These are phyloP conservation scores for Tuber magnatum DNA, from an alignment of 495 filamentous ascomycete genomes.

Conservation along the genomic window DNA sequence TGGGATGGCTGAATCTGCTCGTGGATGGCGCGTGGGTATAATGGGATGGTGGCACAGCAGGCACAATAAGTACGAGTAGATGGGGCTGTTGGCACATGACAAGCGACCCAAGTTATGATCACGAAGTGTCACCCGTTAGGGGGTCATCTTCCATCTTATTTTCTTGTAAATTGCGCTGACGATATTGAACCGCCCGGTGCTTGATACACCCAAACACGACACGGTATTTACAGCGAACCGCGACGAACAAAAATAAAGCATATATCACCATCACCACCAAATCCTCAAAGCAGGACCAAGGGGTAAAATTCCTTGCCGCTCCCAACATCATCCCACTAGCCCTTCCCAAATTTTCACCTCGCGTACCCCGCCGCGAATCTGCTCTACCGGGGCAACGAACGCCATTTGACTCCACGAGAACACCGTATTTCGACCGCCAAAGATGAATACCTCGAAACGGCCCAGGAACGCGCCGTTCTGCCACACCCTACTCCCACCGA, in stretches of 20 bases:
- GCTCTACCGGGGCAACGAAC: constrained; percentile 50
- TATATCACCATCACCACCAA: not conserved
- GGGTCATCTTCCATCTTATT: not conserved
- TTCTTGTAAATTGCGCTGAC: not conserved
- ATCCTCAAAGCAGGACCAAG: not conserved
- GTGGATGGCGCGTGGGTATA: not conserved
- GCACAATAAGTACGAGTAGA: not conserved
- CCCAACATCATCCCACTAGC: constrained; percentile 14
- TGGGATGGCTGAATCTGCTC: not conserved
- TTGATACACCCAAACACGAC: not conserved
- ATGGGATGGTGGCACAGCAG: not conserved
- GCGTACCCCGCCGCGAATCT: constrained; percentile 39
- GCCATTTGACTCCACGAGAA: constrained; percentile 56
- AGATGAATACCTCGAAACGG: constrained; percentile 52
- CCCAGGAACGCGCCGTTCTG: constrained; percentile 46
- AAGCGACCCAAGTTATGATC: not conserved
- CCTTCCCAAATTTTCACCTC: constrained; percentile 29
- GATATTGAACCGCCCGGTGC: not conserved
- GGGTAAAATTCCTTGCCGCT: not conserved
- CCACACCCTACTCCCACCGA: constrained; percentile 48
- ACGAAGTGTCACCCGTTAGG: not conserved
- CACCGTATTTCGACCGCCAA: constrained; percentile 48
- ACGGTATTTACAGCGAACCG: not conserved
- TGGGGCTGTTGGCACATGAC: not conserved
- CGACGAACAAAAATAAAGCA: not conserved